Percentiles rank a stretch among this genome's conserved stretches.
phyloP scores from a whole-genome alignment of 495 filamentous ascomycete species.

The Aspergillus ellipticus region DNA sequence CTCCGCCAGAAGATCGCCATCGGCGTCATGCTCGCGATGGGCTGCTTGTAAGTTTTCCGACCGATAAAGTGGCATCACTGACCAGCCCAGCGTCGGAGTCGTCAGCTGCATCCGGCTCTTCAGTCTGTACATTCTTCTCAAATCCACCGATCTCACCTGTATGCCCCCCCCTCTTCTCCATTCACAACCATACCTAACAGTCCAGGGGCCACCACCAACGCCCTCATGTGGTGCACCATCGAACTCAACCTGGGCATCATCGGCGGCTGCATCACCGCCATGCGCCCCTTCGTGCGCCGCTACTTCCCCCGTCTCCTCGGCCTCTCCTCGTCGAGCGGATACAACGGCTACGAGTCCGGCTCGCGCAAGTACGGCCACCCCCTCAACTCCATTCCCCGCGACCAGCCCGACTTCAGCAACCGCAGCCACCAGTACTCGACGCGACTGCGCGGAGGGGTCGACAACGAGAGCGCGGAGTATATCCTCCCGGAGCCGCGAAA shows the following conservation, averaged over 20 bases:
- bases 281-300: conserved; percentile 30
- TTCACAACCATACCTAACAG: background rate
- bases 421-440: conserved; percentile 8
- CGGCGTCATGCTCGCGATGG: conserved; percentile 25
- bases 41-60: conserved; percentile 25
- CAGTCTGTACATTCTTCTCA: conserved; percentile 20
- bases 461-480: conserved; percentile 28
- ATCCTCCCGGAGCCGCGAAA: conserved; percentile 15
- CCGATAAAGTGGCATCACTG: background rate
- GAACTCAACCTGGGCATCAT: conserved; percentile 36
- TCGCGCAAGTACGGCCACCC: conserved; percentile 25
- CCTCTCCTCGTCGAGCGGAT: conserved; percentile 17
- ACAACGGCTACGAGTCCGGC: conserved; percentile 8
- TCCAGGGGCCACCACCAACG: conserved; percentile 26
- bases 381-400: conserved; percentile 23
- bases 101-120: conserved; percentile 34
- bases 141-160: conserved; percentile 28
- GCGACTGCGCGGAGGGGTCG: conserved; percentile 8
- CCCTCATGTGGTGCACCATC: conserved; percentile 31
- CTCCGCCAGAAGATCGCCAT: conserved; percentile 28
- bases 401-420: conserved; percentile 22
- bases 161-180: background rate
- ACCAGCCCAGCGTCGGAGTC: conserved; percentile 26
- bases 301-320: conserved; percentile 34
- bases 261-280: conserved; percentile 32